A percentile compares a stretch with the other conserved stretches of the same genome.
phyloP scores from a whole-genome alignment of 192 early-diverging fungal genomes.

The Borealophlyctis nickersoniae region DNA sequence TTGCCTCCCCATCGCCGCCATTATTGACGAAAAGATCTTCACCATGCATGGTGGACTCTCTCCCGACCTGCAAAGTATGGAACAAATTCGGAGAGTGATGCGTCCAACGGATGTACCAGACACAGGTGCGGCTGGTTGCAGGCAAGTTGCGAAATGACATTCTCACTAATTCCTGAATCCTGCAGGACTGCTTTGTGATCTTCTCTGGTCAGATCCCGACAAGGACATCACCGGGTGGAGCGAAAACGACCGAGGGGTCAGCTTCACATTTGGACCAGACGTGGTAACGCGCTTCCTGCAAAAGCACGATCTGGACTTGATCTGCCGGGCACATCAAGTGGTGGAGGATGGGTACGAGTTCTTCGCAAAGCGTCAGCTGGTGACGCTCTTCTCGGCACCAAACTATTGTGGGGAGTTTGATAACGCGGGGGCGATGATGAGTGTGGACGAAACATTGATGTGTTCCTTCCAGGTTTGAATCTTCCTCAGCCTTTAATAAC shows the following conservation, averaged over 20 bases:
- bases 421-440: slow-evolving; percentile 70
- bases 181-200: slow-evolving; percentile 83
- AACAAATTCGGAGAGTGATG: slow-evolving; percentile 96
- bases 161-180: background rate
- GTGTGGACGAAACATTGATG: slow-evolving; percentile 68
- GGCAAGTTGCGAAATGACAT: background rate
- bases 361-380: slow-evolving; percentile 93
- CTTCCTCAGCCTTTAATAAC: background rate
- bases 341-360: slow-evolving; percentile 99
- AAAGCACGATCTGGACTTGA: slow-evolving; percentile 95
- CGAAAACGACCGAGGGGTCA: slow-evolving; percentile 95
- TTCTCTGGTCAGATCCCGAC: slow-evolving; percentile 97
- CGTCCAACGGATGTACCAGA: slow-evolving; percentile 97
- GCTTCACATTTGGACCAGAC: slow-evolving; percentile 94
- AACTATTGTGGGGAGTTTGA: slow-evolving; percentile 88
- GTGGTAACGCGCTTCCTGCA: slow-evolving; percentile 90
- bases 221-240: slow-evolving; percentile 95
- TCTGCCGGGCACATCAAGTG: slow-evolving; percentile 97
- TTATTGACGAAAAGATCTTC: slow-evolving; percentile 98
- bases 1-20: slow-evolving; percentile 93
- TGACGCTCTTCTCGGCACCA: slow-evolving; percentile 95
- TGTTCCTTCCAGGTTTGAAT: slow-evolving; percentile 57
- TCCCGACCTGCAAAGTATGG: slow-evolving; percentile 95
- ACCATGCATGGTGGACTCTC: slow-evolving; percentile 98
- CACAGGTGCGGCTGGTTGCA: slow-evolving; percentile 58